phyloP scores from a whole-genome alignment of 202 grass and related monocot genomes.

The Setaria viridis region DNA sequence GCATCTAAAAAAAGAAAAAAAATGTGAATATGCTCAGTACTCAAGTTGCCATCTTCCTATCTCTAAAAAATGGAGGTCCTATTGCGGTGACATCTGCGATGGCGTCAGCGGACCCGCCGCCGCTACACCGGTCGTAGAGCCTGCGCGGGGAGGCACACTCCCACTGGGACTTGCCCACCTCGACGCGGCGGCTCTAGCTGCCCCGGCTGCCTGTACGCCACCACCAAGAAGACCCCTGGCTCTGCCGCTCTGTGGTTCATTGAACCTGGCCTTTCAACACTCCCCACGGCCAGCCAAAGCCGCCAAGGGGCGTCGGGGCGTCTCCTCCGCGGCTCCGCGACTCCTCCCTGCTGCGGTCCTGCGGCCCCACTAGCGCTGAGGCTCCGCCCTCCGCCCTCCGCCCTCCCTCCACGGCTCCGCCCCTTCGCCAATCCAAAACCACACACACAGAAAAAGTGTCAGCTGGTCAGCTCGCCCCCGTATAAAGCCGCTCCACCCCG shows the following conservation, averaged over 20 bases:
- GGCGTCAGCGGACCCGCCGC: constrained; percentile 12
- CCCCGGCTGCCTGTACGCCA: neutral
- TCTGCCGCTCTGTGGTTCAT: constrained; percentile 50
- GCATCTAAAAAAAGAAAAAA: neutral
- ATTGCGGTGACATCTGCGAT: neutral
- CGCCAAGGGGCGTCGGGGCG: constrained; percentile 25
- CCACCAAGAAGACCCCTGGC: neutral
- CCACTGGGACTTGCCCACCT: constrained; percentile 44
- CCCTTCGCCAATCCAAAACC: constrained; percentile 58
- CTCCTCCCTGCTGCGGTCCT: neutral
- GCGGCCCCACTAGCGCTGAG: neutral
- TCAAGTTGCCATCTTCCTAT: neutral
- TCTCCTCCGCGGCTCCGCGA: neutral
- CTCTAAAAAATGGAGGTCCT: neutral
- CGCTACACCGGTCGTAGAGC: neutral
- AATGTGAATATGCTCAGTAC: neutral
- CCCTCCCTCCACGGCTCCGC: constrained; percentile 31
- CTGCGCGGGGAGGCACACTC: constrained; percentile 16
- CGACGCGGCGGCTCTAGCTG: constrained; percentile 2
- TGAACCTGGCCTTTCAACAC: constrained; percentile 70
- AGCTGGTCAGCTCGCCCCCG: neutral
- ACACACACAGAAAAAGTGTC: neutral
- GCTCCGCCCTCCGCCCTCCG: neutral
- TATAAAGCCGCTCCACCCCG: neutral
- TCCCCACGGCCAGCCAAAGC: constrained; percentile 20